Percentiles rank a stretch among this genome's conserved stretches.
Conservation (phyloP, 2,329 filamentous ascomycete species). For the Fusarium nurragi region DNA sequence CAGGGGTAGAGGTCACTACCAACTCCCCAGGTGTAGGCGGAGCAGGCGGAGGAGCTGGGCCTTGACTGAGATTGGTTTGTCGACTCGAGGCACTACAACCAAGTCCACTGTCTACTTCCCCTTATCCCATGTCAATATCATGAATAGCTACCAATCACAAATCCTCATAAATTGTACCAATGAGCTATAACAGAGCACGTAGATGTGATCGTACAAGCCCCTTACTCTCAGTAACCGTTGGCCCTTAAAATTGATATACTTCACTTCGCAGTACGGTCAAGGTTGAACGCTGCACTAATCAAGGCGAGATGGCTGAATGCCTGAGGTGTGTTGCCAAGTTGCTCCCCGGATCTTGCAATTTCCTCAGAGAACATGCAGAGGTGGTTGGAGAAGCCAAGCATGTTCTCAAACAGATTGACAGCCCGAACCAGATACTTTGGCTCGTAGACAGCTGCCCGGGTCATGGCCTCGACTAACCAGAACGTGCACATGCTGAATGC, state of each 20-base stretch:
- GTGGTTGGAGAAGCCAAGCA: constrained; percentile 80
- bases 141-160: not conserved
- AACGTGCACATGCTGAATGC: constrained; percentile 86
- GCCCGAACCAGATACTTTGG: constrained; percentile 69
- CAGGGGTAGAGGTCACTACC: no score
- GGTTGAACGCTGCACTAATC: constrained; percentile 80
- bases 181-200: not conserved
- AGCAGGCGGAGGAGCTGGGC: no score
- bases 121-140: not conserved
- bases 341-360: constrained; percentile 77
- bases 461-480: constrained; percentile 83
- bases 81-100: no score
- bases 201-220: not conserved
- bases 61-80: no score
- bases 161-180: not conserved
- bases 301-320: constrained; percentile 81
- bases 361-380: constrained; percentile 83
- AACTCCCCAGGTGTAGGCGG: no score
- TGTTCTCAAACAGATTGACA: constrained; percentile 79
- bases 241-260: no score
- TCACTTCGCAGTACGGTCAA: constrained; percentile 62
- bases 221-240: not conserved
- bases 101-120: no score
- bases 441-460: constrained; percentile 72
- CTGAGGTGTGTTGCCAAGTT: constrained; percentile 82